These are phyloP conservation scores for Candida schatavii DNA, from an alignment of 805 yeast species.

Conservation along the genomic window DNA sequence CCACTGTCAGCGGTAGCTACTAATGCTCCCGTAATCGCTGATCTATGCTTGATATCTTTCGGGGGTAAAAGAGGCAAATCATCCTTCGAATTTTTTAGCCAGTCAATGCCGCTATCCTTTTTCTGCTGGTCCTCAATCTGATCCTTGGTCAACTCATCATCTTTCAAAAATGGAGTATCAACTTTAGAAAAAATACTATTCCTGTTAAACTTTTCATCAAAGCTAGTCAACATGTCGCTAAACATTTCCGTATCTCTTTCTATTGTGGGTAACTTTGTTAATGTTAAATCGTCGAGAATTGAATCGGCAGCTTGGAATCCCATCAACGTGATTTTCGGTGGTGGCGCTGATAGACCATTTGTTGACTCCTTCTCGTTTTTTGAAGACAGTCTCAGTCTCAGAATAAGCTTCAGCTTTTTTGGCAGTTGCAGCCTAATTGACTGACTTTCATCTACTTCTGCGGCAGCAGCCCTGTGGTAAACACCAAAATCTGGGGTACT, in stretches of 20 bases:
- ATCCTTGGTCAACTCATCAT: slow-evolving; percentile 40
- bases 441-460: background rate
- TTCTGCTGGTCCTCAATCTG: slow-evolving; percentile 40
- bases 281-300: slow-evolving; percentile 6
- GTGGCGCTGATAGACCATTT: background rate
- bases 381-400: background rate
- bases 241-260: slow-evolving; percentile 27
- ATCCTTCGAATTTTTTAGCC: background rate
- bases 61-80: background rate
- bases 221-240: slow-evolving; percentile 25
- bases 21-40: background rate
- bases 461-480: background rate
- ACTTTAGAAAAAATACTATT: slow-evolving; percentile 6
- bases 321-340: slow-evolving; percentile 1
- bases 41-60: background rate
- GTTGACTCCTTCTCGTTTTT: background rate
- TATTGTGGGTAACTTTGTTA: slow-evolving; percentile 21
- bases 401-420: background rate
- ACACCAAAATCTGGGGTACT: background rate
- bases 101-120: slow-evolving; percentile 21
- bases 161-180: slow-evolving; percentile 29
- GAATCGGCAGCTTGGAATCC: background rate
- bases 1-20: background rate
- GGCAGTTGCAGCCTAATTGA: background rate
- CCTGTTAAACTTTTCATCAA: slow-evolving; percentile 22